These are phyloP conservation scores for Amphibolis antarctica DNA, from an alignment of 106 monocot genomes.

Conservation along the genomic window DNA sequence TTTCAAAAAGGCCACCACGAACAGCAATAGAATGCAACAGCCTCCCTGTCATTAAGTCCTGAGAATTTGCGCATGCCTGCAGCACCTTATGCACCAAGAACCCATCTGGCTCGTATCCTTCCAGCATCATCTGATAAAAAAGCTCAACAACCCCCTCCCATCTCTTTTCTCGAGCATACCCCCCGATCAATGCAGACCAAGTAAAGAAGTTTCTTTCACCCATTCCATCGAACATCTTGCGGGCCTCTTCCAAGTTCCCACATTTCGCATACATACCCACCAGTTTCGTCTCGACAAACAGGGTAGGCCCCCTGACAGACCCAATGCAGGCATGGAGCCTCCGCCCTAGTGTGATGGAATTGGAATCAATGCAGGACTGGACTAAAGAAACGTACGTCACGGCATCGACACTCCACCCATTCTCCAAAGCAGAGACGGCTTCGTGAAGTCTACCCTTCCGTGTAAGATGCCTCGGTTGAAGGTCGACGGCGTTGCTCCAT, in stretches of 20 bases:
- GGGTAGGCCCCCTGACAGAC: conserved; percentile 18
- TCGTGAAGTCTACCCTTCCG: conserved; percentile 39
- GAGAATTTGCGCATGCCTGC: conserved; percentile 53
- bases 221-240: conserved; percentile 68
- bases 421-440: conserved; percentile 42
- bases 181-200: conserved; percentile 77
- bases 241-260: conserved; percentile 56
- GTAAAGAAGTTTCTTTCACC: conserved; percentile 45
- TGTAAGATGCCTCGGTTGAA: conserved; percentile 11
- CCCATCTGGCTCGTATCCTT: conserved; percentile 51
- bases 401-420: conserved; percentile 16
- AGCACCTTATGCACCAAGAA: conserved; percentile 12
- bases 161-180: conserved; percentile 34
- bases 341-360: conserved; percentile 48
- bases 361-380: conserved; percentile 68
- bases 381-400: conserved; percentile 50
- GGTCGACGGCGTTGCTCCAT: conserved; percentile 5
- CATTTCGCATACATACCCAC: conserved; percentile 92
- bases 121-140: conserved; percentile 45
- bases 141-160: conserved; percentile 53
- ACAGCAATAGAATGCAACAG: conserved; percentile 63
- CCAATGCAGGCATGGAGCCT: conserved; percentile 39
- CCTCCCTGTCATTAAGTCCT: conserved; percentile 36
- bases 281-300: conserved; percentile 57
- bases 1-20: conserved; percentile 29